Percentiles rank a stretch among this genome's conserved stretches.
Evolutionary conservation across 768 basidiomycete species (phyloP).

Genomic region (Tubosaeta sp.): DNA sequence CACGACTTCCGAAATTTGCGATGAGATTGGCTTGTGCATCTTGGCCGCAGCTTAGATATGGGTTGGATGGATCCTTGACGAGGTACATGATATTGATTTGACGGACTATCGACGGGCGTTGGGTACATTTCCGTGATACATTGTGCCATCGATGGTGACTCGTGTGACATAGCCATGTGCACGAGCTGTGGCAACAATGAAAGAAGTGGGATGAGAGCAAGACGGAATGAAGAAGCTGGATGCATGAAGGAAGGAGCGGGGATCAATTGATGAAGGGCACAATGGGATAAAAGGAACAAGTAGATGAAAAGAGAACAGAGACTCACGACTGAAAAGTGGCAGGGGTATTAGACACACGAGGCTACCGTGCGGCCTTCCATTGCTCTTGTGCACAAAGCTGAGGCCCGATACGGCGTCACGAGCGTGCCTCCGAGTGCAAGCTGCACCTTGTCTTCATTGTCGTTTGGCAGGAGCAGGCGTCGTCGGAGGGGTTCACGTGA

Average conservation of each 20-base stretch:
- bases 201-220: slow-evolving; percentile 10
- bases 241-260: slow-evolving; percentile 3
- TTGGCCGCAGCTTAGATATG: slow-evolving; percentile 24
- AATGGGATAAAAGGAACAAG: background rate
- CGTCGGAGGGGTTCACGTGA: no score
- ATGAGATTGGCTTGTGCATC: slow-evolving; percentile 47
- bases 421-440: background rate
- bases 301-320: background rate
- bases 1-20: slow-evolving; percentile 54
- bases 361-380: slow-evolving; percentile 13
- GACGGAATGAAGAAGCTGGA: background rate
- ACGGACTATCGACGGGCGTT: slow-evolving; percentile 44
- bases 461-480: no score
- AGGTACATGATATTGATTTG: slow-evolving; percentile 41
- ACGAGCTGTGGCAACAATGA: slow-evolving; percentile 16
- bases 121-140: slow-evolving; percentile 41
- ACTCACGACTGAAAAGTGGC: background rate
- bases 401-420: background rate
- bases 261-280: background rate
- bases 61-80: slow-evolving; percentile 55
- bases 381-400: background rate
- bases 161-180: slow-evolving; percentile 44
- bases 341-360: slow-evolving; percentile 17
- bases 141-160: slow-evolving; percentile 22
- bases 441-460: background rate